Evolutionary conservation across 2,329 filamentous ascomycete genomes (phyloP), one percentile per base, ranked within the genome.

Genomic region (Rasamsonia emersonii): DNA sequence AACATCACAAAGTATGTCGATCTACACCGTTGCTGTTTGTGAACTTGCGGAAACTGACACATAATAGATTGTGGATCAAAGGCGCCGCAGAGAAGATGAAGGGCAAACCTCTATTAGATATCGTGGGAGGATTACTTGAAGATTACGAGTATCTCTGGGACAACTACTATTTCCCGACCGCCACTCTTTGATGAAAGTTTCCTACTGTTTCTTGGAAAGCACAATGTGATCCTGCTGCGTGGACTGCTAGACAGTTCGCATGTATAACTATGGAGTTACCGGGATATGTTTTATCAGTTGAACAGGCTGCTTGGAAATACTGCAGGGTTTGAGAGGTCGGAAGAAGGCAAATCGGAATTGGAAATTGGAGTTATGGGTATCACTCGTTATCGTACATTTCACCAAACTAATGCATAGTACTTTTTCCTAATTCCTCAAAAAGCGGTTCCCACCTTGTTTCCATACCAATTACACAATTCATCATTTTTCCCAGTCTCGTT

Each of bases 121-220:
- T 98, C 53, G 69, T 94, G 15, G 82, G 79, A 6, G 85, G 83
- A 36, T 81, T 98, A 27, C 61, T 96, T 41, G 86, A 95, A 54
- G 91, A 98, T 57, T 98, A 98, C 55, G 85, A 94, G 59, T 96
- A 93, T 56, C 68, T 98, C 18, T 98, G 91, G 91, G 86, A 95
- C 61, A 88, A 93, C 49, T 96, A 95, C 59, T 93, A 96, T 61
- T 98, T 96, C 59, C 70, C 75, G 11, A 80, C 75, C 1, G 70
- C 74, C 16, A 79, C 74, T 9, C 46, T 63, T 28, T 63, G 41
- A 51, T 35, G 8, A 9, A 23, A 8, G 20, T 8, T 23, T 11
- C 20, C 20, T 23, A 8, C 8, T 23, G 20, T 25, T n/a, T 25
- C 5, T 25, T 25, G 5, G 5, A n/a, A n/a, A n/a, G n/a, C n/a